phyloP scores from a whole-genome alignment of 305 asterid genomes.

The Petunia hybrid region DNA sequence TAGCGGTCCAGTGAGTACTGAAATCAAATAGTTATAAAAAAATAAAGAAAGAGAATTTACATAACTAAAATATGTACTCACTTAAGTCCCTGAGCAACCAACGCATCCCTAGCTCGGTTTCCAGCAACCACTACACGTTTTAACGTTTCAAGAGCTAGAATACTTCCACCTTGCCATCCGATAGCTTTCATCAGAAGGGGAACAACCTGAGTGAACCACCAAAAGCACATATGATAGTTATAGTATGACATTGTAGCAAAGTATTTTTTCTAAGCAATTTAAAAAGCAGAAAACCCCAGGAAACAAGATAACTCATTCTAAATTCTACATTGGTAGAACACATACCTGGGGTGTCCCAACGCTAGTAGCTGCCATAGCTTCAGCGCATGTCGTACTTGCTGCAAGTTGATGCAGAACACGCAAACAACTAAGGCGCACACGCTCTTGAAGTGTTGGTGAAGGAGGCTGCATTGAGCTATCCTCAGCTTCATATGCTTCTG shows the following conservation, averaged over 20 bases:
- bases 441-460: slow-evolving; percentile 89
- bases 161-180: slow-evolving; percentile 99
- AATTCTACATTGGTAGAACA: slow-evolving; percentile 12
- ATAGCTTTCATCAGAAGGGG: slow-evolving; percentile 99
- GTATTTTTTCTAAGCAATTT: slow-evolving; percentile 1
- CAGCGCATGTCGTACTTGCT: slow-evolving; percentile 96
- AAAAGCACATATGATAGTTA: slow-evolving; percentile 26
- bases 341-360: slow-evolving; percentile 96
- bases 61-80: slow-evolving; percentile 45
- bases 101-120: slow-evolving; percentile 97
- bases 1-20: too few relatives aligned
- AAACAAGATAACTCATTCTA: slow-evolving; percentile 20
- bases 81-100: slow-evolving; percentile 99
- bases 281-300: slow-evolving; percentile 16
- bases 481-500: slow-evolving; percentile 60
- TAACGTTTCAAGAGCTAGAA: slow-evolving; percentile 97
- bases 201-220: slow-evolving; percentile 67
- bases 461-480: slow-evolving; percentile 59
- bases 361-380: slow-evolving; percentile 99
- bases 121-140: slow-evolving; percentile 98
- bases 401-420: slow-evolving; percentile 99
- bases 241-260: slow-evolving; percentile 28
- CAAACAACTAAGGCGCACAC: slow-evolving; percentile 95
- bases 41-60: background rate
- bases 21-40: too few relatives aligned